Evolutionary conservation across 73 alveolate species (phyloP), one percentile per base, ranked within the genome.

Genomic region (Stentor roeselii): DNA sequence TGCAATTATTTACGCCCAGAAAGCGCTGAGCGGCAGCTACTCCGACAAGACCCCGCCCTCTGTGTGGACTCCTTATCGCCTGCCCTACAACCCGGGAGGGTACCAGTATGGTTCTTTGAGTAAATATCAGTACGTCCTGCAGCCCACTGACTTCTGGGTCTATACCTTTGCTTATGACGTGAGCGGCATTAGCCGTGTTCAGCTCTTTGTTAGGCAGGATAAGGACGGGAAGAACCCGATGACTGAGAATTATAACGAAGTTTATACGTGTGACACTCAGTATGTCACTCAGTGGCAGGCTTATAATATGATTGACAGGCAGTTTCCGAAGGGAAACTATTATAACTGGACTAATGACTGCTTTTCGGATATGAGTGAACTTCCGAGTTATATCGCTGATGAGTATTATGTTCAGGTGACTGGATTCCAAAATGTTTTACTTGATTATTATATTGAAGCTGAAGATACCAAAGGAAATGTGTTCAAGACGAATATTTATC

Each of bases 1-100:
- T 67, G 80, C 80, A 30, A 21, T 21, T 67, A n/a, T 27, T 30
- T 67, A 67, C 34, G 37, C 37, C 34, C 37, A 21, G 2, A 21
- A 67, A 2, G 80, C 80, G 14, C n/a, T 67, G 21, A 40, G 80
- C 42, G 14, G 42, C 0, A 30, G 42, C 34, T 32, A 15, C 0
- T 27, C 41, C 34, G 80, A 67, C 41, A 21, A 21, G 41, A 32
- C 80, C 37, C 37, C 80, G 41, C 80, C 80, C 1, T 21, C 80
- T n/a, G 37, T 67, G 11, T 67, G 80, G 80, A 67, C 27, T 21
- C 80, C 80, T 67, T 67, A 67, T 67, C 21, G 80, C 27, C 11
- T 67, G 41, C 80, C 80, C 34, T 67, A 67, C 34, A 67, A 67
- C 34, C 80, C 80, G 34, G 80, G 80, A 27, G 80, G 80, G 37